These are phyloP conservation scores for Conoideocrella luteorostrata DNA, from an alignment of 2,329 filamentous ascomycete species.

Conservation along the genomic window DNA sequence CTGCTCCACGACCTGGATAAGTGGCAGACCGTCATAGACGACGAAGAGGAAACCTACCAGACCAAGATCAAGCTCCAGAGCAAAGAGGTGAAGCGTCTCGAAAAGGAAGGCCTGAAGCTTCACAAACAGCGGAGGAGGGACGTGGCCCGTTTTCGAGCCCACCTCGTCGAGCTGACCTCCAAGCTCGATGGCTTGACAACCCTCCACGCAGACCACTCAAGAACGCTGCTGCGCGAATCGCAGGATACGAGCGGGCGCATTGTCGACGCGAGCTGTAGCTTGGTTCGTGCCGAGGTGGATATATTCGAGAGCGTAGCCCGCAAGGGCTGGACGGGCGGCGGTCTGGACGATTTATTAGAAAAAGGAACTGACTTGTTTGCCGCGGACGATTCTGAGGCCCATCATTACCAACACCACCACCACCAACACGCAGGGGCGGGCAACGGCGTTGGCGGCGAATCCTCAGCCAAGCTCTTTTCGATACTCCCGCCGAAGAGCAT, in stretches of 20 bases:
- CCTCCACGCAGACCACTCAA: constrained; percentile 55
- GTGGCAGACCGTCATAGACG: constrained; percentile 57
- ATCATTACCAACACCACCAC: too few species aligned
- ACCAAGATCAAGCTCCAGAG: constrained; percentile 47
- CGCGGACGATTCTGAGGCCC: constrained; percentile 29
- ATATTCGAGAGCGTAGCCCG: constrained; percentile 61
- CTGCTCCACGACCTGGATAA: constrained; percentile 63
- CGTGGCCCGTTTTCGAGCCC: constrained; percentile 54
- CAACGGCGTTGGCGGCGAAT: constrained; percentile 22
- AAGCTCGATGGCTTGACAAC: constrained; percentile 57
- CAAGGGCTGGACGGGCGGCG: constrained; percentile 63
- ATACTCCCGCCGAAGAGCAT: constrained; percentile 60
- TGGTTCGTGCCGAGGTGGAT: constrained; percentile 63
- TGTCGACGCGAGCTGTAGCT: constrained; percentile 57
- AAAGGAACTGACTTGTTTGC: constrained; percentile 57
- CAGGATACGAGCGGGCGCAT: constrained; percentile 59
- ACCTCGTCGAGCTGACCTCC: constrained; percentile 56
- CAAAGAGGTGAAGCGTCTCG: constrained; percentile 55
- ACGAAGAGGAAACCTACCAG: constrained; percentile 57
- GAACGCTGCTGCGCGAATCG: constrained; percentile 53
- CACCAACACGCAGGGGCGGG: constrained; percentile 22
- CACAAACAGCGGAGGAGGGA: constrained; percentile 55
- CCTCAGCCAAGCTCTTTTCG: constrained; percentile 50
- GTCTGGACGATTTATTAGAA: constrained; percentile 59
- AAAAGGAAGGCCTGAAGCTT: constrained; percentile 58